phyloP scores from a whole-genome alignment of 78 protist genomes.

The Speleostelium caveatum region DNA sequence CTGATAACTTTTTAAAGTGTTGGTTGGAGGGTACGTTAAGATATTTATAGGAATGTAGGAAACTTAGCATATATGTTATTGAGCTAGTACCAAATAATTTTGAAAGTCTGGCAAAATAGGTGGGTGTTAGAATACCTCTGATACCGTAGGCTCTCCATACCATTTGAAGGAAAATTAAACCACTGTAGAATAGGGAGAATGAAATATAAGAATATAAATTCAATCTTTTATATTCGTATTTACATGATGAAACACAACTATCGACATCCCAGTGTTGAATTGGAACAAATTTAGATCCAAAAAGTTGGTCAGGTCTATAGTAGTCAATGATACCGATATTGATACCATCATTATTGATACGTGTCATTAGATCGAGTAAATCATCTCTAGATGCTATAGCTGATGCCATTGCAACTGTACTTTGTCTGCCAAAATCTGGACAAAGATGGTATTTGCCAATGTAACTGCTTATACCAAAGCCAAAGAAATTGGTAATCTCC shows the following conservation, averaged over 20 bases:
- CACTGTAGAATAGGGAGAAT: constrained; percentile 27
- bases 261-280: constrained; percentile 48
- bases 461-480: neutral
- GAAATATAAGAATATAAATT: constrained; percentile 24
- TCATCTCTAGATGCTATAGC: constrained; percentile 21
- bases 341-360: neutral
- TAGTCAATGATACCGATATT: neutral
- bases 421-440: neutral
- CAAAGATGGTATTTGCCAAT: constrained; percentile 39
- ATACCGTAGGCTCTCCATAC: neutral
- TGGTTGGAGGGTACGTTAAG: too few relatives aligned
- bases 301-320: neutral
- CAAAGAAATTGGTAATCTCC: constrained; percentile 7
- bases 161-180: neutral
- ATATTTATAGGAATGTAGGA: too few relatives aligned
- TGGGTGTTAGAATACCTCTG: neutral
- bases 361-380: neutral
- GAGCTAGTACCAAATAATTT: too few relatives aligned
- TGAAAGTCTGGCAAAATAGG: neutral
- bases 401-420: neutral
- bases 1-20: too few relatives aligned
- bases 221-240: constrained; percentile 25
- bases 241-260: neutral
- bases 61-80: too few relatives aligned
- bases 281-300: constrained; percentile 15